These are phyloP conservation scores for Salix caprea DNA, from an alignment of 345 rosid species.

Conservation along the genomic window DNA sequence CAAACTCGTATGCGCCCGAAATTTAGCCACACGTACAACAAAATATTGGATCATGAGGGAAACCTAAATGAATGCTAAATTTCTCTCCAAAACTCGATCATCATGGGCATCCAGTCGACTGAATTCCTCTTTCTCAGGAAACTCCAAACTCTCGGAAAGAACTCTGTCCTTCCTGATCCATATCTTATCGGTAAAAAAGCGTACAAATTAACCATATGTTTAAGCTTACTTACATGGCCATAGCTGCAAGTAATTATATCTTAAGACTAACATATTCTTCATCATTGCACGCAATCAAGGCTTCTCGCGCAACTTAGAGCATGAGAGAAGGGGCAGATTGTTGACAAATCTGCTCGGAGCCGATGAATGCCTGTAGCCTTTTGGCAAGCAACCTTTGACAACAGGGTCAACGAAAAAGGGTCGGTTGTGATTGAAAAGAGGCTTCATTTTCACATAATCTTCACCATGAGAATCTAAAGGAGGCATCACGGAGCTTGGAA, in stretches of 20 bases:
- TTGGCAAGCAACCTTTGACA: slow-evolving; percentile 70
- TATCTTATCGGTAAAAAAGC: background rate
- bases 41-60: too few relatives aligned
- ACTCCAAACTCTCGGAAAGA: too few relatives aligned
- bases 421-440: slow-evolving; percentile 22
- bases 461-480: slow-evolving; percentile 10
- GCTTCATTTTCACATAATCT: slow-evolving; percentile 45
- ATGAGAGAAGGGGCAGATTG: slow-evolving; percentile 58
- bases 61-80: too few relatives aligned
- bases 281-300: slow-evolving; percentile 11
- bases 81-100: background rate
- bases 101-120: background rate
- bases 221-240: background rate
- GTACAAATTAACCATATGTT: background rate
- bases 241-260: background rate
- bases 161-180: background rate
- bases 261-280: background rate
- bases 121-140: too few relatives aligned
- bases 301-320: slow-evolving; percentile 16
- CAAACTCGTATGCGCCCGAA: too few relatives aligned
- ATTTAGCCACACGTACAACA: too few relatives aligned
- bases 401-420: slow-evolving; percentile 37
- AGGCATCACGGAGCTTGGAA: slow-evolving; percentile 64
- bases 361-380: slow-evolving; percentile 63
- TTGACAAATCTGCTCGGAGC: slow-evolving; percentile 88